Evolutionary conservation across 2,329 filamentous ascomycete genomes (phyloP), one percentile per base, ranked within the genome.

Genomic region (Venturia nashicola): DNA sequence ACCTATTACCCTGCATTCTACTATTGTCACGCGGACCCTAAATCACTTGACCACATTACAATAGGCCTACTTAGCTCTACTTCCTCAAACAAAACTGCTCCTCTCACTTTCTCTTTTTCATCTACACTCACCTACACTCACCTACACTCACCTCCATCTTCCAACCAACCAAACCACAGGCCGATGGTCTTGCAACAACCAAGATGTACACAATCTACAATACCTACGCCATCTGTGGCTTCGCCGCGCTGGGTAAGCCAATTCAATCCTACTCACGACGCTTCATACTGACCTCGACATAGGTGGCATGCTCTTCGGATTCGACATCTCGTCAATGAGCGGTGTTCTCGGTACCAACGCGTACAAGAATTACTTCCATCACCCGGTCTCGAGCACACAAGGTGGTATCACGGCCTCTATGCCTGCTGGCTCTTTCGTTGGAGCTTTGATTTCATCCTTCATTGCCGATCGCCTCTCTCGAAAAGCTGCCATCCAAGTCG

Each of bases 191-290:
- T 9, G 59, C 36, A 23, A 11, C 11, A 20, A 11, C 34, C 55
- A 64, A 64, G n/a, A 64, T 65, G 63, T 62, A 36, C 59, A 39
- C 32, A 9, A 63, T 71, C 67, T 74, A 74, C 65, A 85, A 83
- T 70, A 77, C 85, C 60, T 86, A 86, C 71, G 77, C 79, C 66
- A 85, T 86, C 67, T 86, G 83, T 72, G 76, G 75, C 65, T 85
- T 86, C 70, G 83, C 83, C 71, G 82, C 83, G 70, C 83, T 86
- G 67, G 84, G 82, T 82, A 73, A 66, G 76, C 71, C 27, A 65
- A 65, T 48, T 2, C 12, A 39, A 18, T 23, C 3, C 34, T 14
- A 40, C 18, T 40, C 32, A 1, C 51, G n/a, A n/a, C 27, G 16
- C 36, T 61, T 12, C 32, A 7, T 18, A n/a, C 36, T 59, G 12